Conservation (phyloP, 345 rosid species). For the Sonneratia caseolaris region DNA sequence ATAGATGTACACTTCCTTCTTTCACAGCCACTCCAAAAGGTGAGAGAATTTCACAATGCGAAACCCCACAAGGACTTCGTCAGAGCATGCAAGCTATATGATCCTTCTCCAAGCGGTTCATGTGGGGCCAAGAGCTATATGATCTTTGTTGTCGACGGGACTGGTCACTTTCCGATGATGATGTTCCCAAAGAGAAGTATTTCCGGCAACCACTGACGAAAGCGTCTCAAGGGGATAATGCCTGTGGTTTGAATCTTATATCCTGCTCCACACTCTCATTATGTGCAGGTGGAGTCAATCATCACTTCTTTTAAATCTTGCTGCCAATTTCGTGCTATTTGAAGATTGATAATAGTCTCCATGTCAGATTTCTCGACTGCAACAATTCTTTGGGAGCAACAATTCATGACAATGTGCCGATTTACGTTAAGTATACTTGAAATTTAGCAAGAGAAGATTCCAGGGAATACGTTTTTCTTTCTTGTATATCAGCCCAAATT, state of each 20-base stretch:
- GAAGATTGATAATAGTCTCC: neutral
- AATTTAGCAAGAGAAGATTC: no score
- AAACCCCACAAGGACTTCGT: conserved; percentile 56
- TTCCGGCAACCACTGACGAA: conserved; percentile 19
- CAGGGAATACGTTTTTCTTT: no score
- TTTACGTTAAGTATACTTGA: no score
- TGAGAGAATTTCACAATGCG: conserved; percentile 47
- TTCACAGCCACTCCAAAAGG: neutral
- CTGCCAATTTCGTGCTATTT: neutral
- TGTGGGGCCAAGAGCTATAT: conserved; percentile 77
- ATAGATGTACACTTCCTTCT: neutral
- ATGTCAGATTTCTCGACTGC: neutral
- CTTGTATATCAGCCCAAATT: no score
- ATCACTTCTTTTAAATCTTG: neutral
- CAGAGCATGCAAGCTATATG: no score
- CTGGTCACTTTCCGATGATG: conserved; percentile 67
- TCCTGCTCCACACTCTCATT: conserved; percentile 60
- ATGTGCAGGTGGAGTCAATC: conserved; percentile 19
- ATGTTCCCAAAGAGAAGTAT: conserved; percentile 39
- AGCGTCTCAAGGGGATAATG: conserved; percentile 35
- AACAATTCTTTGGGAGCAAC: no score
- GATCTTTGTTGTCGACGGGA: conserved; percentile 43
- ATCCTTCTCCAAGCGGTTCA: conserved; percentile 26
- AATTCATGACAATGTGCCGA: no score
- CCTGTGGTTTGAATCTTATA: conserved; percentile 65